These are phyloP conservation scores for Ophiocordyceps australis DNA, from an alignment of 2,329 filamentous ascomycete species.

Conservation along the genomic window DNA sequence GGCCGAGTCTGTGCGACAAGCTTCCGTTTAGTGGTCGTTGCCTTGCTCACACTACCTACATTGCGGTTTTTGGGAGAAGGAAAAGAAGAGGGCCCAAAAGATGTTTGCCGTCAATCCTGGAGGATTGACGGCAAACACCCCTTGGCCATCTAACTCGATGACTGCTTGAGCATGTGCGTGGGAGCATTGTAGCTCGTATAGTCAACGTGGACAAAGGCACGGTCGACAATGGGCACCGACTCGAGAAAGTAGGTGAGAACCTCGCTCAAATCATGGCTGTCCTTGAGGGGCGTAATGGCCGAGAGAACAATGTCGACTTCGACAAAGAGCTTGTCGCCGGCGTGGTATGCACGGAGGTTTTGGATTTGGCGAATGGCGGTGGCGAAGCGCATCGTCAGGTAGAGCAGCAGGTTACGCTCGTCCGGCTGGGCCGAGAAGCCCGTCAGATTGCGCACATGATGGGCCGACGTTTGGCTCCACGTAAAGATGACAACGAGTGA, in stretches of 20 bases:
- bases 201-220: constrained; percentile 51
- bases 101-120: too few relatives aligned
- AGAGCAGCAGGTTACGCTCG: constrained; percentile 70
- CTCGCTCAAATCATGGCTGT: constrained; percentile 66
- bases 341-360: constrained; percentile 69
- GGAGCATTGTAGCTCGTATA: constrained; percentile 44
- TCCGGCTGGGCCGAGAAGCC: constrained; percentile 65
- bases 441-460: constrained; percentile 66
- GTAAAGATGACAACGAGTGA: constrained; percentile 64
- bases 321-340: constrained; percentile 70
- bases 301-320: constrained; percentile 71
- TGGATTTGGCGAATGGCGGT: constrained; percentile 76
- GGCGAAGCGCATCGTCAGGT: constrained; percentile 86
- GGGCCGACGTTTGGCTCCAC: constrained; percentile 55
- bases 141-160: constrained; percentile 4
- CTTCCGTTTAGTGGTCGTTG: too few relatives aligned
- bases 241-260: constrained; percentile 71
- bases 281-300: constrained; percentile 54
- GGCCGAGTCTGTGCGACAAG: too few relatives aligned
- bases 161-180: constrained; percentile 32
- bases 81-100: too few relatives aligned
- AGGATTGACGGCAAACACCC: too few relatives aligned
- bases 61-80: too few relatives aligned
- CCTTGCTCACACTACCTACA: too few relatives aligned
- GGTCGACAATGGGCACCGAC: constrained; percentile 61